Evolutionary conservation across 148 eudicot genomes (phyloP).

Genomic region (Dianthus caryophyllus): DNA sequence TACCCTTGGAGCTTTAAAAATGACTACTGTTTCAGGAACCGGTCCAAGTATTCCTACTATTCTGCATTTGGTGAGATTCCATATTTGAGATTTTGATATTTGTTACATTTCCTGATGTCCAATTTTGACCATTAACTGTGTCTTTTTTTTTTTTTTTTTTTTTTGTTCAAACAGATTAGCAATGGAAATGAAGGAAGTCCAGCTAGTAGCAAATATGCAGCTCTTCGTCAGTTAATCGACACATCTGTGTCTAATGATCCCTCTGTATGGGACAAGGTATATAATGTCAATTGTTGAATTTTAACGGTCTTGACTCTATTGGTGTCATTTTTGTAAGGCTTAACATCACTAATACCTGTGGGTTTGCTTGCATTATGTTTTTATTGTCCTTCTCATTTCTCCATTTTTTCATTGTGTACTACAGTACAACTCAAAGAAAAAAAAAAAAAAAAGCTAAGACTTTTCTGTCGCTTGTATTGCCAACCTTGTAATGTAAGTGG

Average conservation of each 20-base stretch:
- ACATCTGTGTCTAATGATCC: constrained; percentile 70
- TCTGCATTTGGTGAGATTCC: constrained; percentile 73
- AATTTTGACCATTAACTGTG: neutral
- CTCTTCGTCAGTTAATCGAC: constrained; percentile 71
- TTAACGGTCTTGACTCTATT: neutral
- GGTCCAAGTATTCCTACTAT: constrained; percentile 91
- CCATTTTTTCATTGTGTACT: neutral
- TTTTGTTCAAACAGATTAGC: constrained; percentile 54
- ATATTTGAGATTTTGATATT: neutral
- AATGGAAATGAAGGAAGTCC: constrained; percentile 59
- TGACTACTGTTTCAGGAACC: constrained; percentile 44
- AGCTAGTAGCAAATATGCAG: constrained; percentile 47
- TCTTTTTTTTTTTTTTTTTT: constrained; percentile 11
- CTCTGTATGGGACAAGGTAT: constrained; percentile 84
- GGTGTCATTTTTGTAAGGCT: neutral
- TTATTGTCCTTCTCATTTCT: neutral
- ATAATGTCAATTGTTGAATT: neutral
- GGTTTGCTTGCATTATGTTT: neutral
- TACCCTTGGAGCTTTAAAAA: constrained; percentile 40
- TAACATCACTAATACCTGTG: neutral
- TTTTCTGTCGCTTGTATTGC: no score
- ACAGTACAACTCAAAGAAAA: no score
- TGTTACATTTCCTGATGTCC: neutral
- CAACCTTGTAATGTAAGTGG: no score
- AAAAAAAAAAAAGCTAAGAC: no score